phyloP scores from a whole-genome alignment of 441 rosid species.

The Geranium incanum region DNA sequence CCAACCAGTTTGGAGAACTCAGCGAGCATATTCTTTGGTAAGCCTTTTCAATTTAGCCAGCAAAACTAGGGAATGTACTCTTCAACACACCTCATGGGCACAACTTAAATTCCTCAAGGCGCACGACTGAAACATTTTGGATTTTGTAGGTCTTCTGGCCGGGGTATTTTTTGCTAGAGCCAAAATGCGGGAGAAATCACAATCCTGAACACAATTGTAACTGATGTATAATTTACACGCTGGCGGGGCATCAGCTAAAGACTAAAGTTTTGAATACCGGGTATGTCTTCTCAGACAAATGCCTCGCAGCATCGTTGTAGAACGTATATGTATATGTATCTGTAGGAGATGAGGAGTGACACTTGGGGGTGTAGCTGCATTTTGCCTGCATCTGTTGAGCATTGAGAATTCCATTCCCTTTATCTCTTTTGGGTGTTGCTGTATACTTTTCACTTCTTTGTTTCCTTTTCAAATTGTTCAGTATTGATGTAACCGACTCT shows the following conservation, averaged over 20 bases:
- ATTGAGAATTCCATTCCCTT: too few relatives aligned
- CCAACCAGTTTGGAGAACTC: conserved; percentile 92
- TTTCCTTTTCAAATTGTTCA: not conserved
- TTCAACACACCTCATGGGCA: not conserved
- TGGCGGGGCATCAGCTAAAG: not conserved
- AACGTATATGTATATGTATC: not conserved
- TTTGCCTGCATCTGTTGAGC: too few relatives aligned
- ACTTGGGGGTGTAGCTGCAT: not conserved
- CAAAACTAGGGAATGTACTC: not conserved
- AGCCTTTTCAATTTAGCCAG: conserved; percentile 17
- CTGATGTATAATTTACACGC: not conserved
- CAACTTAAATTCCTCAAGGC: not conserved
- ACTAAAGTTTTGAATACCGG: not conserved
- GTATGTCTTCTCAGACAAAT: not conserved
- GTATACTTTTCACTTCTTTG: too few relatives aligned
- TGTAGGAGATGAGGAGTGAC: not conserved
- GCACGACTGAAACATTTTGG: conserved; percentile 7
- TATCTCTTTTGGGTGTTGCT: too few relatives aligned
- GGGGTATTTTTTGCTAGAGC: conserved; percentile 89
- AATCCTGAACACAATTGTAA: conserved; percentile 12
- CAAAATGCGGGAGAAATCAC: conserved; percentile 67
- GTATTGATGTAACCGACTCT: not conserved
- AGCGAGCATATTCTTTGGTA: conserved; percentile 88
- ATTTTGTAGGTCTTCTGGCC: conserved; percentile 64
- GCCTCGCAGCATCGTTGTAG: not conserved